A percentile compares a stretch with the other conserved stretches of the same genome.
Evolutionary conservation across 768 basidiomycete species (phyloP).

Genomic region (Russula brevipes): DNA sequence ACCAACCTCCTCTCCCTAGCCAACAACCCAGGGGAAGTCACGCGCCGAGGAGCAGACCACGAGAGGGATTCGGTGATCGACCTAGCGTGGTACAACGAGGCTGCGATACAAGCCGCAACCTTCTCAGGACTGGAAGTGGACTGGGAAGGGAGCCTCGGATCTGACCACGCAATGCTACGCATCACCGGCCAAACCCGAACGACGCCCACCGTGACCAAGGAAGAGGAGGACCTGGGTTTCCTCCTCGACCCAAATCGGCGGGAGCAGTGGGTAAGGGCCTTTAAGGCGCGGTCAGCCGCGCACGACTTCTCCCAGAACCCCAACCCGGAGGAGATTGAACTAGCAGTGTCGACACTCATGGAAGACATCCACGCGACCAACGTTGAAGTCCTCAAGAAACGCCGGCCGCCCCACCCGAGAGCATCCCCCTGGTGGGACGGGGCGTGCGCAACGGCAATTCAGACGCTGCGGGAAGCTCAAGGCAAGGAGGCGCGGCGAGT

Average conservation of each 20-base stretch:
- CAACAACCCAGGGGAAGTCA: background rate
- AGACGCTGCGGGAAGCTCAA: rapidly evolving
- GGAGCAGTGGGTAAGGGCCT: background rate
- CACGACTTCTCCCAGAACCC: background rate
- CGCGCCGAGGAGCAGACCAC: background rate
- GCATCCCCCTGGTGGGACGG: background rate
- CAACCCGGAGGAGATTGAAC: background rate
- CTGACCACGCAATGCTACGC: background rate
- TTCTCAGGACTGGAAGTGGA: background rate
- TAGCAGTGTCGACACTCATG: background rate
- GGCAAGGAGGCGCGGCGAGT: too few relatives aligned
- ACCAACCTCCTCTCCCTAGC: background rate
- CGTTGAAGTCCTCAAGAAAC: background rate
- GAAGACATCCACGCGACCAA: background rate
- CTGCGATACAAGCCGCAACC: rapidly evolving
- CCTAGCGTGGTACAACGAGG: background rate
- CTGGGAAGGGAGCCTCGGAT: background rate
- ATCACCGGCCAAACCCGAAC: background rate
- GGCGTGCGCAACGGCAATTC: background rate
- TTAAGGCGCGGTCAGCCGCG: background rate
- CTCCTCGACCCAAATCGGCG: background rate
- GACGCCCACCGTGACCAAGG: rapidly evolving
- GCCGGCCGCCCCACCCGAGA: background rate
- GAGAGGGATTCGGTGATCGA: background rate
- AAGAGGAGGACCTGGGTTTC: background rate